Base-by-base conservation (phyloP, 768 basidiomycete genomes). In the Tricholoma sp. region DNA sequence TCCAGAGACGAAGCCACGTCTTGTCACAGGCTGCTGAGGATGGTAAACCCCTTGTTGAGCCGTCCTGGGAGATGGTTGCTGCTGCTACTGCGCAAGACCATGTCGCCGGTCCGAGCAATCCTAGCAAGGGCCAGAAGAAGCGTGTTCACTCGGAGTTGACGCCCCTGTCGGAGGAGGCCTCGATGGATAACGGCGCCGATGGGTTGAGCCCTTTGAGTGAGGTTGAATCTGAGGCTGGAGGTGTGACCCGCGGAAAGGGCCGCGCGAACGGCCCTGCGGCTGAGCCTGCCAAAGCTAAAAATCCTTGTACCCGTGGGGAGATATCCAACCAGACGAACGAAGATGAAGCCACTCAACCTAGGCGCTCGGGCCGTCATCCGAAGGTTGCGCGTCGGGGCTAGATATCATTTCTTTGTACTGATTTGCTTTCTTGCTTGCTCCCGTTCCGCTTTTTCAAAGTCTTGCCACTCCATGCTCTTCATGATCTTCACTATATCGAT, bases 51-150 rank as follows among this genome's bases (percentile, higher is more conserved):
- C 71, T 82, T 8, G 74, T 75, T 0, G 79, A 82, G 59, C 84
- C 83, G 19, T 79, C 82, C 22, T 76, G 72, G 69, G 83, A 86
- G 63, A 83, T 86, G 80, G 74, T 83, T 12, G 69, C 70, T 32
- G 68, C 74, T 47, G 76, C 72, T 11, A 66, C 60, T 22, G 63
- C 70, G 51, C 72, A 71, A 56, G 62, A 67, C 24, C 67, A 66
- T 31, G 54, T 56, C 12, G 63, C 60, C 52, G 64, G 47, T 22
- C 61, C 57, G 8, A 60, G 61, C 58, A 59, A 56, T 51, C 31
- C 45, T 16, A 32, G 55, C 34, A 73, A 69, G 49, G 73, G 68
- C 24, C 61, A 59, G 46, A 72, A 72, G 39, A 82, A 80, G 64
- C 77, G 79, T 41, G 61, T 75, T 4, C 72, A 71, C 51, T 71